phyloP scores from a whole-genome alignment of 2,329 filamentous ascomycete species.

The Venturia pyrina region DNA sequence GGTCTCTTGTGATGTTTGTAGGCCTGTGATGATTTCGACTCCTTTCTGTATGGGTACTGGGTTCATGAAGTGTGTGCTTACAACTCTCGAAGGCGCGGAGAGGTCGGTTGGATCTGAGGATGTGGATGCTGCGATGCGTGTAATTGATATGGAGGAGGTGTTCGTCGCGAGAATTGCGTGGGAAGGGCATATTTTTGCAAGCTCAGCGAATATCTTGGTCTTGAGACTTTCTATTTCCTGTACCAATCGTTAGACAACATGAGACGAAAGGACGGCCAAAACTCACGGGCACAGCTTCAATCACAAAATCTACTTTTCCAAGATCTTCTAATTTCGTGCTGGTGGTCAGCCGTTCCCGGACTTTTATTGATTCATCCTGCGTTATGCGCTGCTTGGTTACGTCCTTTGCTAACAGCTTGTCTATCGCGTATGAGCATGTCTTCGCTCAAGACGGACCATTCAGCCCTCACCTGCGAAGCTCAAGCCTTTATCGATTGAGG shows the following conservation, averaged over 20 bases:
- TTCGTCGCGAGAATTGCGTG: conserved; percentile 94
- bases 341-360: conserved; percentile 57
- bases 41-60: conserved; percentile 94
- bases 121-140: conserved; percentile 83
- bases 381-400: conserved; percentile 79
- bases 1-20: conserved; percentile 80
- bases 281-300: conserved; percentile 74
- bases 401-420: conserved; percentile 89
- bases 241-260: neutral
- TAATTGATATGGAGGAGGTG: conserved; percentile 97
- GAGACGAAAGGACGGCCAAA: neutral
- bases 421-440: conserved; percentile 31
- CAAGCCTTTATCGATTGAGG: conserved; percentile 78
- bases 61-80: conserved; percentile 99
- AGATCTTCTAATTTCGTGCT: conserved; percentile 69
- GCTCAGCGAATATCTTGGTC: conserved; percentile 70
- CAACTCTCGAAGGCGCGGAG: conserved; percentile 72
- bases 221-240: conserved; percentile 78
- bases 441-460: neutral
- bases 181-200: conserved; percentile 70
- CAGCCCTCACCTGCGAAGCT: conserved; percentile 67
- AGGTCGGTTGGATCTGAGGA: conserved; percentile 69
- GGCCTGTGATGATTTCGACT: conserved; percentile 90
- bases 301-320: conserved; percentile 84
- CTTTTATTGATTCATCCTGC: conserved; percentile 65